Base-by-base conservation (phyloP, 2,329 filamentous ascomycete species). In the Colletotrichum zoysiae region DNA sequence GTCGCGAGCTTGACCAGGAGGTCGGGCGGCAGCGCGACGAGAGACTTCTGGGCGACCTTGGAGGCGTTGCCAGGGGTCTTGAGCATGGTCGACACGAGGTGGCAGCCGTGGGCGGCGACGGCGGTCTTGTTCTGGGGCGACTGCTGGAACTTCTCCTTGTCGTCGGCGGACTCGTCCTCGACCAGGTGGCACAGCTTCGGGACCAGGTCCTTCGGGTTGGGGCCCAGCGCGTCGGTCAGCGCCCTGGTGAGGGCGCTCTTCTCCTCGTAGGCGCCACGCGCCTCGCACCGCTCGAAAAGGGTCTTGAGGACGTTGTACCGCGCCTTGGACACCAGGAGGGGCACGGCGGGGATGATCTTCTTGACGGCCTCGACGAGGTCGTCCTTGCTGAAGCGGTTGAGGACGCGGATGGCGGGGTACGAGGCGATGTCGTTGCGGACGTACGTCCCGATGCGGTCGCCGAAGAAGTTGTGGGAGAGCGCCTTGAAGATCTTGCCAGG, bases 401-500 rank as follows among this genome's bases (percentile, higher is more conserved):
- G 84, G 4, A 97, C 91, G 70, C 91, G 90, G 75, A 95, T 93
- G 26, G 94, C 94, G 0, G 97, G 93, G 78, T 97, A 98, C 33
- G 91, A 92, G 7, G 96, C 95, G 60, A 95, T 93, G 76, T 97
- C 95, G 79, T 98, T 98, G 70, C 95, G 92, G 7, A 95, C 89
- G 71, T 97, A 88, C 50, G 90, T 93, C 30, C 91, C 90, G 76
- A 98, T 92, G 35, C 94, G 90, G 18, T 92, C 91, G 73, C 91
- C 92, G 81, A 98, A 93, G 74, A 95, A 89, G 75, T 92, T 91
- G 70, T 88, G 90, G 82, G 97, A 95, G 7, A 99, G 86, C 18
- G 90, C 89, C 81, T 97, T 98, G 88, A 98, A 99, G 44, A 95
- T 83, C 82, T 96, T 97, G 55, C 93, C 95, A 0, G 96, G 95